Evolutionary conservation across 495 filamentous ascomycete genomes (phyloP).

Genomic region (Penicillium egyptiacum): DNA sequence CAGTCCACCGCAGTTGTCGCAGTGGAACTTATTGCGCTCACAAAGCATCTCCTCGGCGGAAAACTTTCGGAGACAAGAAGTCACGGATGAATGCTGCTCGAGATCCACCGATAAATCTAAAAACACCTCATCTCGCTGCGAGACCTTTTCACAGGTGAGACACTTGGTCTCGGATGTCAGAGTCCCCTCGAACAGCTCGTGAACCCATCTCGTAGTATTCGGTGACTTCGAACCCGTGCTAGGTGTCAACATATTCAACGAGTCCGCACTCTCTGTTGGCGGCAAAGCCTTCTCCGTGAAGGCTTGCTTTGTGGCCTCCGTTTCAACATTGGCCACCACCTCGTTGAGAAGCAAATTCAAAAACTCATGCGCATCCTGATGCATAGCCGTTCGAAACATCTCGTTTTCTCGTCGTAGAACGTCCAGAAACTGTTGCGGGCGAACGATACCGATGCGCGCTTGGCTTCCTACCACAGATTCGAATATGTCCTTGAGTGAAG

Average conservation of each 20-base stretch:
- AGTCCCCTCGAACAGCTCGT: constrained; percentile 93
- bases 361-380: constrained; percentile 98
- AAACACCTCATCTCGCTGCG: constrained; percentile 92
- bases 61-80: constrained; percentile 90
- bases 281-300: constrained; percentile 39
- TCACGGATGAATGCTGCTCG: constrained; percentile 94
- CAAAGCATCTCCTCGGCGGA: constrained; percentile 99
- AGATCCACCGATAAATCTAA: constrained; percentile 94
- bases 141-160: constrained; percentile 92
- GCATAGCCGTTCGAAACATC: constrained; percentile 95
- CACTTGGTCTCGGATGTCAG: constrained; percentile 96
- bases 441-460: constrained; percentile 85
- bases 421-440: constrained; percentile 89
- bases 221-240: constrained; percentile 49
- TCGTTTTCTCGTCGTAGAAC: constrained; percentile 92
- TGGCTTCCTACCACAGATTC: constrained; percentile 81
- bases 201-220: constrained; percentile 81
- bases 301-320: constrained; percentile 62
- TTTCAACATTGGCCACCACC: constrained; percentile 90
- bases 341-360: constrained; percentile 93
- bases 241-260: constrained; percentile 40
- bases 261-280: constrained; percentile 40
- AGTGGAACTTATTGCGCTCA: constrained; percentile 98
- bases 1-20: constrained; percentile 92
- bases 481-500: constrained; percentile 93